Base-by-base conservation (phyloP, 257 asterid genomes). In the Salvia miltiorrhiza region DNA sequence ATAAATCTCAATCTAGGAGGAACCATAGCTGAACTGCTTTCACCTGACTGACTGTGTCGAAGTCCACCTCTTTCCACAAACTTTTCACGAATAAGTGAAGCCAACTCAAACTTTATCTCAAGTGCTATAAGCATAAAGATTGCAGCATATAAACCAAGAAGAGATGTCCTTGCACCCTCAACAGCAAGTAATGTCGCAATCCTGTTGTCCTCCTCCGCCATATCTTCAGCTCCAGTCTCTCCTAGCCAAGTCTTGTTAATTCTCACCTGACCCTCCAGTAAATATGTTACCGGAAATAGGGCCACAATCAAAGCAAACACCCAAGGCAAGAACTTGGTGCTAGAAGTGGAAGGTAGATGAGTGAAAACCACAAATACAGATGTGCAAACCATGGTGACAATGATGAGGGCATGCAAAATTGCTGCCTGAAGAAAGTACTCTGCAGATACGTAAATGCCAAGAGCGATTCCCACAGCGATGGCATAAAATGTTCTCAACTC, bases 141-240 rank as follows among this genome's bases (percentile, higher is more conserved):
- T 59, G 99, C 90, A 41, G 99, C 97, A 71, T 86, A 91, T 70
- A 94, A 71, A 71, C 99, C 99, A 44, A 94, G 97, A 57, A 91
- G 93, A 60, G 97, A 94, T 41, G 95, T 91, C 80, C 95, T 83
- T 45, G 99, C 99, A 59, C 99, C 99, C 80, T 94, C 97, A 35
- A 94, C 80, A 26, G 97, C 97, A 65, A 94, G 89, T 43, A 86
- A 68, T 13, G 95, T 82, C 19, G 95, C 92, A 43, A 94, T 82
- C 80, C 71, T 89, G 77, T 79, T 83, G 82, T 94, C 96, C 80
- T 91, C 98, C 73, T 85, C 90, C 5, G 77, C 81, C 72, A 80
- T 48, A 60, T 82, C 92, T 71, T 77, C 94, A 56, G 56, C 67
- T 49, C 74, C 84, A 69, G 39, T 76, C n/a, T 77, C 89, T 48